Base-by-base conservation (phyloP, 768 basidiomycete genomes). In the Tricholoma sp. region DNA sequence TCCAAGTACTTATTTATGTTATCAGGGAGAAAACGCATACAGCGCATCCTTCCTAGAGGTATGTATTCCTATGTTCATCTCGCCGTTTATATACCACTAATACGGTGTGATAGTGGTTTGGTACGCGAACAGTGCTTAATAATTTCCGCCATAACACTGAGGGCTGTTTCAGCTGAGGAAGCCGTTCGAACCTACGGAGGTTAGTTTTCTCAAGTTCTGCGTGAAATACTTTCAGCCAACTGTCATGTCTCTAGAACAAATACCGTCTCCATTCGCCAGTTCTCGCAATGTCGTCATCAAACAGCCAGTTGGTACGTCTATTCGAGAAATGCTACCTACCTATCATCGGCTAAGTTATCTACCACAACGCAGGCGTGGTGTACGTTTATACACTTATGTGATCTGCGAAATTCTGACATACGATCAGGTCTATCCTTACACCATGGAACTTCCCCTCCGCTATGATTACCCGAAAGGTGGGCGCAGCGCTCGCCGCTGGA, bases 401-500 rank as follows among this genome's bases (percentile, higher is more conserved):
- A 10, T 3, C 34, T 2, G 36, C 18, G 29, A 10, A 17, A 15
- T 58, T 11, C 63, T 61, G 29, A 62, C 33, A 31, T 24, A 15
- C 31, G 18, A 51, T 29, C 60, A 92, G 90, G 8, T 86, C 87
- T 6, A 89, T 92, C 60, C 61, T 91, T 41, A 91, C 89, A 0
- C 89, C 89, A 34, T 91, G 90, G 91, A 94, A 97, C 71, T 98
- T 97, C 75, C 95, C 95, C 2, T 92, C 89, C 24, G 91, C 93
- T 0, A 95, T 95, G 92, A 89, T 93, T 18, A 89, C 89, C 0
- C 86, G 93, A n/a, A 95, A 95, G 70, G 74, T 94, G 13, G 91
- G 84, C 28, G 84, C 92, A 29, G 93, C 91, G 20, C 80, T 98
- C 13, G 96, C 95, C 1, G 94, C 94, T 13, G 97, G 97, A n/a